phyloP scores from a whole-genome alignment of 169 alveolate species.

The Eimeria nieschulzi region DNA sequence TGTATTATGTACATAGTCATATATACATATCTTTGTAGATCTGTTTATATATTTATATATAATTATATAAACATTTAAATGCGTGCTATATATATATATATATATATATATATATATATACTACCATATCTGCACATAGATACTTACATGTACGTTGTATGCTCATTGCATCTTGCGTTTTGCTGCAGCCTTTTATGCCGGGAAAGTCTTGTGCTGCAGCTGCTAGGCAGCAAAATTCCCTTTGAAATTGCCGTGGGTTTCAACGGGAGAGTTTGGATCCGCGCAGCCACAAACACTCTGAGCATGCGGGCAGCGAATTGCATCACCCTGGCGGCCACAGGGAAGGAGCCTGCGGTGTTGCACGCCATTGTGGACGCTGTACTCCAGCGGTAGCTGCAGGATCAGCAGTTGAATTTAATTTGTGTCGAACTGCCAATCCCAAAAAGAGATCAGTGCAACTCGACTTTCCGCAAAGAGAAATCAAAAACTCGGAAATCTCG shows the following conservation, averaged over 20 bases:
- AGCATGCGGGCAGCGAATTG: conserved; percentile 56
- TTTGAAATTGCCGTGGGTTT: conserved; percentile 61
- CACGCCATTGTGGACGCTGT: conserved; percentile 68
- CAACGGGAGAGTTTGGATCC: conserved; percentile 69
- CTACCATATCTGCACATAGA: background rate
- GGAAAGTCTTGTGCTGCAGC: conserved; percentile 58
- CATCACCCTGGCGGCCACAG: conserved; percentile 55
- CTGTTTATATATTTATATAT: no score
- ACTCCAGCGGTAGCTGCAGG: conserved; percentile 4
- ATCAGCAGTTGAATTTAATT: no score
- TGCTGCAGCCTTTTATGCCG: conserved; percentile 43
- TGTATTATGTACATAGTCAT: background rate
- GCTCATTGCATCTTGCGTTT: background rate
- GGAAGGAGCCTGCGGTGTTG: conserved; percentile 47
- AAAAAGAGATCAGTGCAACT: no score
- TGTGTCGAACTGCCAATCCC: no score
- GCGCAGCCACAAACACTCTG: conserved; percentile 29
- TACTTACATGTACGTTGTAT: no score
- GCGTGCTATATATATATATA: no score
- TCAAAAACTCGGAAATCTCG: no score
- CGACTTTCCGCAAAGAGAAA: no score
- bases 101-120: no score
- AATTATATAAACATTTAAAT: no score
- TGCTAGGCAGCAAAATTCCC: conserved; percentile 38
- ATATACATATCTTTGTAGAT: no score